Evolutionary conservation across 2,329 filamentous ascomycete species (phyloP).

Genomic region (Ilyonectria sp.): DNA sequence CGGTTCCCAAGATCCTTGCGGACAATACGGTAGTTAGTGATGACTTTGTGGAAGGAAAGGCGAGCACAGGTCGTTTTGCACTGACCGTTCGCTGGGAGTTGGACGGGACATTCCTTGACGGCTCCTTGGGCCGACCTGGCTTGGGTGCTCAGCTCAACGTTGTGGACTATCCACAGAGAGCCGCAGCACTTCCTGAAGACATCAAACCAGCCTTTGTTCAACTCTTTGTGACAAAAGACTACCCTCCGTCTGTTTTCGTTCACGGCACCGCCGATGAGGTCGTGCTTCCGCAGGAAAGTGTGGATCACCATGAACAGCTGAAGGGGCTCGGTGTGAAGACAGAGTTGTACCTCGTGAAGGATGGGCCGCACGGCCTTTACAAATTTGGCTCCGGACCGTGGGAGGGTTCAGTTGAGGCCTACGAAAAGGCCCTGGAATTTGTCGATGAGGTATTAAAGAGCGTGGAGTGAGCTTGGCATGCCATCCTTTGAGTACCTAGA

Average conservation of each 20-base stretch:
- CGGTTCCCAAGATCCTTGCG: conserved; percentile 17
- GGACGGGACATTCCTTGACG: conserved; percentile 27
- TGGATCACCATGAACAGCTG: conserved; percentile 19
- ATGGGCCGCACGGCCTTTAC: conserved; percentile 17
- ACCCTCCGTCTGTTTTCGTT: conserved; percentile 24
- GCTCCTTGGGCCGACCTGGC: conserved; percentile 13
- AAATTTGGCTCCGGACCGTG: conserved; percentile 4
- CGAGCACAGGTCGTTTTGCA: conserved; percentile 9
- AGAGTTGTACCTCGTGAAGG: conserved; percentile 13
- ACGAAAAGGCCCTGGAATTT: conserved; percentile 20
- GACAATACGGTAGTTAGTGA: conserved; percentile 26
- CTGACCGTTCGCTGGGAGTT: conserved; percentile 27
- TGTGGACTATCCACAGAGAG: conserved; percentile 17
- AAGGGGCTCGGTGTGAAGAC: conserved; percentile 21
- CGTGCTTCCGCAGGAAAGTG: conserved; percentile 20
- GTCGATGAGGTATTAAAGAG: conserved; percentile 1
- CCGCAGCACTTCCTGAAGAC: conserved; percentile 15
- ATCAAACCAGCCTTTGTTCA: conserved; percentile 19
- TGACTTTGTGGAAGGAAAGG: not conserved
- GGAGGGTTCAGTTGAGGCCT: conserved; percentile 22
- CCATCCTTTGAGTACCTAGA: no score
- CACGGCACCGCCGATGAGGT: conserved; percentile 24
- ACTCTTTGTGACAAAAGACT: conserved; percentile 27
- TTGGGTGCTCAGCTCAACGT: conserved; percentile 19
- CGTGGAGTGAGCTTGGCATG: no score